These are phyloP conservation scores for Cytospora leucostoma DNA, from an alignment of 2,329 filamentous ascomycete genomes.

Conservation along the genomic window DNA sequence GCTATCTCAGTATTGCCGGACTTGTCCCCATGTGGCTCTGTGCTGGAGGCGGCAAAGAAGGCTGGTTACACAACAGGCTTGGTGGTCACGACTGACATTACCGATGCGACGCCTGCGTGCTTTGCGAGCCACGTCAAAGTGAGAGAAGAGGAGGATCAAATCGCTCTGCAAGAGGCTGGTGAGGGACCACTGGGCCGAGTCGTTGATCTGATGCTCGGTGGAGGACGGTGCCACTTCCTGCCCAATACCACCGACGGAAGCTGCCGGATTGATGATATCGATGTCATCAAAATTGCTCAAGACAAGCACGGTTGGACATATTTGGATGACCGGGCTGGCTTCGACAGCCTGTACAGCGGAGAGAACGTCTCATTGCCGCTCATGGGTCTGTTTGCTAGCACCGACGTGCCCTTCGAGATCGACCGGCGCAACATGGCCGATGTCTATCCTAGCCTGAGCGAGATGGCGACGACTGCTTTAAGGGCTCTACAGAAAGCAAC, in stretches of 20 bases:
- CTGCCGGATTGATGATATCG: slow-evolving; percentile 76
- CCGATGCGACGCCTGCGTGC: slow-evolving; percentile 93
- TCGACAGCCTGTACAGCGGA: slow-evolving; percentile 72
- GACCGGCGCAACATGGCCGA: slow-evolving; percentile 80
- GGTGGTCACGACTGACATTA: slow-evolving; percentile 92
- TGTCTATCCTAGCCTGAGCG: slow-evolving; percentile 82
- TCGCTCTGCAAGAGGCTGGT: slow-evolving; percentile 90
- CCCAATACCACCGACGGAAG: slow-evolving; percentile 79
- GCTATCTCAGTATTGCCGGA: slow-evolving; percentile 89
- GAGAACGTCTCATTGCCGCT: slow-evolving; percentile 73
- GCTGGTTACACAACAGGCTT: slow-evolving; percentile 91
- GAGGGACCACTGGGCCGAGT: slow-evolving; percentile 82
- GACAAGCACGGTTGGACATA: slow-evolving; percentile 80
- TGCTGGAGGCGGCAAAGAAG: slow-evolving; percentile 88
- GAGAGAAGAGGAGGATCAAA: slow-evolving; percentile 81
- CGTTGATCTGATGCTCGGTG: slow-evolving; percentile 90
- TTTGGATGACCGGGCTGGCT: slow-evolving; percentile 68
- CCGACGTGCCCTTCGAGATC: slow-evolving; percentile 89
- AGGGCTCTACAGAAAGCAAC: slow-evolving; percentile 80
- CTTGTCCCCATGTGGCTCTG: slow-evolving; percentile 84
- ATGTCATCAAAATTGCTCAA: slow-evolving; percentile 73
- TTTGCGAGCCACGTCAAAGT: slow-evolving; percentile 87
- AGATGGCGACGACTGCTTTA: slow-evolving; percentile 86
- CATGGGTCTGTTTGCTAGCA: slow-evolving; percentile 79
- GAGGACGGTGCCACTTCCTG: slow-evolving; percentile 90